Evolutionary conservation across 2,329 filamentous ascomycete species (phyloP).

Genomic region (Verticillium isaacii): DNA sequence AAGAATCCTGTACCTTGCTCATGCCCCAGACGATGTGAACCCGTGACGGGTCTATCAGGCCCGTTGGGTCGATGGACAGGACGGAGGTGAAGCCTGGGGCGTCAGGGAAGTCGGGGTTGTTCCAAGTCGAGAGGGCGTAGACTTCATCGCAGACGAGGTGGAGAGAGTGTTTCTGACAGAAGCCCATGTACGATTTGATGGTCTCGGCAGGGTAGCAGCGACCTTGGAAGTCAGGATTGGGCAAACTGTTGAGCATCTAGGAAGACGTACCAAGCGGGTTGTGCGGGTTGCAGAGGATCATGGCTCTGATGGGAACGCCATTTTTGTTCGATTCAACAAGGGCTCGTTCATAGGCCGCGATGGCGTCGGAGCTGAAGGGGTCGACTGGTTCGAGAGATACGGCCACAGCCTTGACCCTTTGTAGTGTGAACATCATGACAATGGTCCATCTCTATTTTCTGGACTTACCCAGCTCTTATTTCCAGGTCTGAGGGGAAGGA

Average conservation of each 20-base stretch:
- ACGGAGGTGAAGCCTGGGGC: constrained; percentile 37
- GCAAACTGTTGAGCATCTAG: accelerated
- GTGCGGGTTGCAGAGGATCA: constrained; percentile 47
- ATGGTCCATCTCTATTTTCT: background rate
- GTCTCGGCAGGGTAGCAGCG: constrained; percentile 36
- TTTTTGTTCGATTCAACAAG: constrained; percentile 30
- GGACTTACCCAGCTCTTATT: background rate
- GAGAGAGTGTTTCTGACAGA: constrained; percentile 42
- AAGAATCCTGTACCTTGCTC: constrained; percentile 23
- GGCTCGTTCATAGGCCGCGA: constrained; percentile 38
- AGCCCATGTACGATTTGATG: constrained; percentile 35
- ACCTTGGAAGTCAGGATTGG: constrained; percentile 18
- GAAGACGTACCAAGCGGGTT: constrained; percentile 37
- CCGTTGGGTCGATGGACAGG: constrained; percentile 35
- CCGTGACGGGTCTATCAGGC: constrained; percentile 40
- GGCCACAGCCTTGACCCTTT: constrained; percentile 33
- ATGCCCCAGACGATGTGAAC: constrained; percentile 47
- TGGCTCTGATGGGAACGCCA: constrained; percentile 35
- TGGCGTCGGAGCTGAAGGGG: constrained; percentile 35
- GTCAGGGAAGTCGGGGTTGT: constrained; percentile 26
- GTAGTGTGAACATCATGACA: background rate
- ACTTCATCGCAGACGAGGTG: constrained; percentile 48
- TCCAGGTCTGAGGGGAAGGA: constrained; percentile 39
- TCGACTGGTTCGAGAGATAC: constrained; percentile 39
- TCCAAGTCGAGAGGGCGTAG: constrained; percentile 47